phyloP scores from a whole-genome alignment of 768 basidiomycete species.

The Auriculariales sp. region DNA sequence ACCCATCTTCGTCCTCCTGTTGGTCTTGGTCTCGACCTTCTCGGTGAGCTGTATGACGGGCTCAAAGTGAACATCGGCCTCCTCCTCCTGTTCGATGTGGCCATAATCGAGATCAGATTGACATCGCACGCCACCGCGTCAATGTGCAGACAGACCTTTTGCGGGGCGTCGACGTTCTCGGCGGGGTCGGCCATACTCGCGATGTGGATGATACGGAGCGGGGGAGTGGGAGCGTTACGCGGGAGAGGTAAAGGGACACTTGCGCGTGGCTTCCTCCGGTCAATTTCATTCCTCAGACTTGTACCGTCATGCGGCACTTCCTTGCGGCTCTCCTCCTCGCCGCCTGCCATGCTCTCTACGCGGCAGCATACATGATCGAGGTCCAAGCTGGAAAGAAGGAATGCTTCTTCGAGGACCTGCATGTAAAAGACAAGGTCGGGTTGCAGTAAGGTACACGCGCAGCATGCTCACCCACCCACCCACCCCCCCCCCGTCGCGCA shows the following conservation, averaged over 20 bases:
- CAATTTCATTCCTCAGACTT: no score
- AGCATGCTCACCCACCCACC: background rate
- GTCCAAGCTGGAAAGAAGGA: conserved; percentile 72
- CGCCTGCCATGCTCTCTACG: conserved; percentile 12
- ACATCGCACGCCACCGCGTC: no score
- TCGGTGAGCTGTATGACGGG: conserved; percentile 95
- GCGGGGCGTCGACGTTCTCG: conserved; percentile 1
- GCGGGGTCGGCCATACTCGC: conserved; percentile 4
- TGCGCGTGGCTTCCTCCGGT: no score
- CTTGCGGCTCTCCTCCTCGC: background rate
- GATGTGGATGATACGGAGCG: conserved; percentile 1
- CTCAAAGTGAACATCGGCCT: conserved; percentile 83
- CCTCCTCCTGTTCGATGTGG: conserved; percentile 50
- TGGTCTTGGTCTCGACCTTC: conserved; percentile 87
- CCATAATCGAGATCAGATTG: background rate
- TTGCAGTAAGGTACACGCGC: background rate
- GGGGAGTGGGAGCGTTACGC: no score
- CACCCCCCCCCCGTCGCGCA: conserved; percentile 15
- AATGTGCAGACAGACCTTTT: conserved; percentile 1
- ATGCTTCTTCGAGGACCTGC: conserved; percentile 93
- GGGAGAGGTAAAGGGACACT: background rate
- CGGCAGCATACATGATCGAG: conserved; percentile 57
- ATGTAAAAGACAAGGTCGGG: conserved; percentile 75
- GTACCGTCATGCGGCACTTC: background rate
- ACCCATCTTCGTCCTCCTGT: conserved; percentile 89